Evolutionary conservation across 148 eudicot species (phyloP).

Genomic region (Chenopodium berlandieri): DNA sequence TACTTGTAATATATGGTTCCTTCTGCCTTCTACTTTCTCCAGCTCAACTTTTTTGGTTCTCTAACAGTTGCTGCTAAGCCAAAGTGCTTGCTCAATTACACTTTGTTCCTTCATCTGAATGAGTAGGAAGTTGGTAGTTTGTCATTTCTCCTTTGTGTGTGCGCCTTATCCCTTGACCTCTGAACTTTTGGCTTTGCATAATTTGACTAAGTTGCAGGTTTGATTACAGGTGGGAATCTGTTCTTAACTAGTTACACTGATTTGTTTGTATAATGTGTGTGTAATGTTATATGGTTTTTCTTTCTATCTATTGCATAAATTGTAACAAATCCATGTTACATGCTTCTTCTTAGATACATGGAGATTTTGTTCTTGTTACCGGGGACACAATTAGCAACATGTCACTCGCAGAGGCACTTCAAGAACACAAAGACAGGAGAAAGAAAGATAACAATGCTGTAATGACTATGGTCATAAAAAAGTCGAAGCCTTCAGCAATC

Average conservation of each 20-base stretch:
- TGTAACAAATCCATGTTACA: slow-evolving; percentile 3
- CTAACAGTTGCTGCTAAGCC: not conserved
- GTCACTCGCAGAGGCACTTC: slow-evolving; percentile 73
- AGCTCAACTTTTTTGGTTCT: not conserved
- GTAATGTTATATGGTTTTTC: not conserved
- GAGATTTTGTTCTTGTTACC: slow-evolving; percentile 81
- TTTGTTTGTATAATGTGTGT: not conserved
- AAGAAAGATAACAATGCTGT: slow-evolving; percentile 86
- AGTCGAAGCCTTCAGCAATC: slow-evolving; percentile 73
- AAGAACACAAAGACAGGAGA: slow-evolving; percentile 87
- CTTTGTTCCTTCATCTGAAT: not conserved
- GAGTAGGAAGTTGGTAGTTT: not conserved
- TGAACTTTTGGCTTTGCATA: not conserved
- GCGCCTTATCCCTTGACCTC: not conserved
- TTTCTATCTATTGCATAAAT: not conserved
- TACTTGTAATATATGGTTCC: not conserved
- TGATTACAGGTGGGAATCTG: not conserved
- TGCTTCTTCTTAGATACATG: slow-evolving; percentile 62
- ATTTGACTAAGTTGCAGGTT: not conserved
- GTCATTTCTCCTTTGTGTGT: not conserved
- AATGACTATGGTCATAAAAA: slow-evolving; percentile 87
- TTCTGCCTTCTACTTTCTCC: not conserved
- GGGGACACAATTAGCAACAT: slow-evolving; percentile 97
- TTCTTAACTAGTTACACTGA: not conserved
- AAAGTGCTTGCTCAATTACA: not conserved